Evolutionary conservation across 1,284 basidiomycete species (phyloP).

Genomic region (Sporisorium graminicola): DNA sequence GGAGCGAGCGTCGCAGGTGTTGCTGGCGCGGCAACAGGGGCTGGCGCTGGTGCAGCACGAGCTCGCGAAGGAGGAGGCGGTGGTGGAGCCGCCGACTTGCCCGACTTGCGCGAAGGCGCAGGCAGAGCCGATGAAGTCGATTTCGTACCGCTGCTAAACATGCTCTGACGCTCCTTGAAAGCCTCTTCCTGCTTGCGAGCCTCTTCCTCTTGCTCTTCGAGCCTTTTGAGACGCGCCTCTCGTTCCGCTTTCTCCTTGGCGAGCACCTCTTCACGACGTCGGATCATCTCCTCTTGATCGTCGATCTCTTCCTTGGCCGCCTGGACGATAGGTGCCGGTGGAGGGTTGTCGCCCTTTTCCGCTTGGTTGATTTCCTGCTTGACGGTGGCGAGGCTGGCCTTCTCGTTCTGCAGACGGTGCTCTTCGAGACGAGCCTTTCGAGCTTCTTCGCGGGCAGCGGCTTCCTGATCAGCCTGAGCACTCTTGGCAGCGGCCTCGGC

Average conservation of each 20-base stretch:
- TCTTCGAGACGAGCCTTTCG: constrained; percentile 65
- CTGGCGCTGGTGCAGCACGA: constrained; percentile 46
- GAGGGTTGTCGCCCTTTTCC: constrained; percentile 43
- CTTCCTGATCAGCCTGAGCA: constrained; percentile 67
- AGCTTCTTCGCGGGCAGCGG: constrained; percentile 65
- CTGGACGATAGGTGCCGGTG: constrained; percentile 54
- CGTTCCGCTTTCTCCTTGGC: constrained; percentile 64
- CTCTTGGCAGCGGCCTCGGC: constrained; percentile 64
- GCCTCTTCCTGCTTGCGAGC: constrained; percentile 59
- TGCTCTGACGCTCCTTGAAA: constrained; percentile 61
- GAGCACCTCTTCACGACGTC: constrained; percentile 62
- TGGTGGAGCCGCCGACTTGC: constrained; percentile 41
- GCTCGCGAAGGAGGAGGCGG: constrained; percentile 47
- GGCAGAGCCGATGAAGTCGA: constrained; percentile 51
- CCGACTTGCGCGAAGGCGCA: constrained; percentile 50
- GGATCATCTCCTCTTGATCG: constrained; percentile 61
- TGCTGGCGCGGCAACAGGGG: constrained; percentile 34
- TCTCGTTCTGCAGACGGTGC: constrained; percentile 55
- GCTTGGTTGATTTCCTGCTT: constrained; percentile 57
- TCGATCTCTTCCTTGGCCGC: constrained; percentile 61
- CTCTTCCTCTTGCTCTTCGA: constrained; percentile 66
- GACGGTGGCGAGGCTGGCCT: constrained; percentile 51
- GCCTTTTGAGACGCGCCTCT: constrained; percentile 54
- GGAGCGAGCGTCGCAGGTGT: constrained; percentile 25
- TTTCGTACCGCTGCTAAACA: constrained; percentile 47